A percentile compares a stretch with the other conserved stretches of the same genome.
phyloP scores from a whole-genome alignment of 164 flowering plant species.

The Kalanchoe fedtschenkoi region DNA sequence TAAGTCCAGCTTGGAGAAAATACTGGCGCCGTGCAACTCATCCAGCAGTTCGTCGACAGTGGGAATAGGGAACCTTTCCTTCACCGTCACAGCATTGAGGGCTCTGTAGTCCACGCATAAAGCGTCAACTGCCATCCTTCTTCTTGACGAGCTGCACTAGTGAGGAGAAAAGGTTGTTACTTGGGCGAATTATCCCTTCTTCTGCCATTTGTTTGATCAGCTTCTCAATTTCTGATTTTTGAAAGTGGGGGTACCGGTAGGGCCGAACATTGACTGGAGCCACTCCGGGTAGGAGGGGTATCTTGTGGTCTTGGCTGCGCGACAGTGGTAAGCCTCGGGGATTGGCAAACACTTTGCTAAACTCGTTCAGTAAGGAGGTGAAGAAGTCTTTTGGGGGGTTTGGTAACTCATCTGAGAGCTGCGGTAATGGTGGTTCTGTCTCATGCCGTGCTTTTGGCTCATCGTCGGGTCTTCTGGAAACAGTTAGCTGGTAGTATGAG shows the following conservation, averaged over 20 bases:
- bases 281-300: neutral
- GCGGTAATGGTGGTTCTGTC: too few relatives aligned
- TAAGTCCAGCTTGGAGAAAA: slow-evolving; percentile 7
- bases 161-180: neutral
- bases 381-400: too few relatives aligned
- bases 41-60: slow-evolving; percentile 10
- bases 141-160: slow-evolving; percentile 4
- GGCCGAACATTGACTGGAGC: neutral
- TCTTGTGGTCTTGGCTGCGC: neutral
- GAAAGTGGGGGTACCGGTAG: neutral
- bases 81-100: slow-evolving; percentile 5
- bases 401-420: too few relatives aligned
- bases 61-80: too few relatives aligned
- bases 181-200: neutral
- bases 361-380: too few relatives aligned
- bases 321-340: neutral
- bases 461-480: too few relatives aligned
- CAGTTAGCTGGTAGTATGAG: too few relatives aligned
- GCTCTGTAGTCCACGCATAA: slow-evolving; percentile 11
- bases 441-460: too few relatives aligned
- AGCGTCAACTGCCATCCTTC: neutral
- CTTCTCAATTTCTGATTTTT: too few relatives aligned
- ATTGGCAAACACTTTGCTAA: too few relatives aligned
- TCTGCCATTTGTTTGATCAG: neutral
- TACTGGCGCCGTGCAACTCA: slow-evolving; percentile 2